A percentile compares a stretch with the other conserved stretches of the same genome.
phyloP scores from a whole-genome alignment of 345 rosid genomes.

The Conringia planisiliqua region DNA sequence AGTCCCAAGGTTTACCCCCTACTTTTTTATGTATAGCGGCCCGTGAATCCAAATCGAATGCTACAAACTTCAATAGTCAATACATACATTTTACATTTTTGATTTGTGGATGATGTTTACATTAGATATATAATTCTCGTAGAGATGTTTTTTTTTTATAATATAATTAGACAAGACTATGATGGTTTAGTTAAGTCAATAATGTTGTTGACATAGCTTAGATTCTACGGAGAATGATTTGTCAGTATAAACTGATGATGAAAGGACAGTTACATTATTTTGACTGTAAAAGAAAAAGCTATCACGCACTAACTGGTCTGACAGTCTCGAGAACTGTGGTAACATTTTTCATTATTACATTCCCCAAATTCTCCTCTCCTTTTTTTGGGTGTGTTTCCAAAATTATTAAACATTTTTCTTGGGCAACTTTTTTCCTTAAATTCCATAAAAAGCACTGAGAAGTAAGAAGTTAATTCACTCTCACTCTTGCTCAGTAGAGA shows the following conservation, averaged over 20 bases:
- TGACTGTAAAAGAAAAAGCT: constrained; percentile 28
- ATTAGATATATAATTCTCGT: neutral
- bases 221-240: neutral
- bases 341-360: constrained; percentile 25
- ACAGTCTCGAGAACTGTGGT: constrained; percentile 28
- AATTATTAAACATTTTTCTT: neutral
- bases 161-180: neutral
- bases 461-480: neutral
- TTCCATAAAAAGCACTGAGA: constrained; percentile 15
- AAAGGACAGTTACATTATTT: constrained; percentile 16
- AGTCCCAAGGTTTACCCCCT: neutral
- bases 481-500: constrained; percentile 15
- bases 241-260: constrained; percentile 9
- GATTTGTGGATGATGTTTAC: neutral
- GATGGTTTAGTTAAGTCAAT: neutral
- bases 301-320: constrained; percentile 26
- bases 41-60: neutral
- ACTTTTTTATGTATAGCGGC: neutral
- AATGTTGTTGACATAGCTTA: neutral
- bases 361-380: constrained; percentile 5
- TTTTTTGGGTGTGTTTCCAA: neutral
- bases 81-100: neutral
- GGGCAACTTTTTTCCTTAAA: neutral
- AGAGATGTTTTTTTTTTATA: neutral
- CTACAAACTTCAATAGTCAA: neutral